Percentiles rank a stretch among this genome's conserved stretches.
phyloP scores from a whole-genome alignment of 768 basidiomycete genomes.

The Trametes maxima region DNA sequence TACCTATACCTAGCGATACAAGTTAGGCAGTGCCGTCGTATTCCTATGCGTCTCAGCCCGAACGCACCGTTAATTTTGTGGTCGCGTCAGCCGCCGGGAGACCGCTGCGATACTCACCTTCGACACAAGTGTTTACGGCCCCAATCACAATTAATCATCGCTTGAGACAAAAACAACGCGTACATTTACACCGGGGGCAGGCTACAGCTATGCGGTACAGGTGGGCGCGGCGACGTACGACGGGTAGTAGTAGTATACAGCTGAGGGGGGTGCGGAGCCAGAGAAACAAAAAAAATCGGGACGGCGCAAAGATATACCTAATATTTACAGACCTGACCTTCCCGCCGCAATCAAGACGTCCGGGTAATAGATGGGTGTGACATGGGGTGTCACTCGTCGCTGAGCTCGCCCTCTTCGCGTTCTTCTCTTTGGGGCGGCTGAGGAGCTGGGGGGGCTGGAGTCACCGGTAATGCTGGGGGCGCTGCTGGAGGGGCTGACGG shows the following conservation, averaged over 20 bases:
- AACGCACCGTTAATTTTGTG: no score
- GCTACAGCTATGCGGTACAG: slow-evolving; percentile 26
- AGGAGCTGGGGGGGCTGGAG: no score
- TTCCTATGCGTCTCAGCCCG: no score
- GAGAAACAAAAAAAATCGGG: not conserved
- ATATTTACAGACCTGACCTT: not conserved
- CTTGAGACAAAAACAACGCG: not conserved
- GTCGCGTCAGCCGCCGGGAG: no score
- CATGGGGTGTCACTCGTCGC: slow-evolving; percentile 18
- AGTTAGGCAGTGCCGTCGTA: no score
- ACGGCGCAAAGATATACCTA: not conserved
- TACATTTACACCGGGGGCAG: slow-evolving; percentile 21
- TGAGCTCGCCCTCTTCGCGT: slow-evolving; percentile 29
- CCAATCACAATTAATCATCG: not conserved
- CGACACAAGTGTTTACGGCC: not conserved
- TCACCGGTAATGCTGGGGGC: no score
- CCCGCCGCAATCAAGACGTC: not conserved
- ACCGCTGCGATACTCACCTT: no score
- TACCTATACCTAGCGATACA: no score
- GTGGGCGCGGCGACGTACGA: slow-evolving; percentile 13
- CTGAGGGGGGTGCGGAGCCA: not conserved
- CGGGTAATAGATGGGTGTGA: not conserved
- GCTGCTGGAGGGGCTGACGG: no score
- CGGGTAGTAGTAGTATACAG: slow-evolving; percentile 19
- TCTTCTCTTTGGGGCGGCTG: slow-evolving; percentile 23